Evolutionary conservation across 805 yeast genomes (phyloP), one percentile per base, ranked within the genome.

Genomic region (Starmerella apis): DNA sequence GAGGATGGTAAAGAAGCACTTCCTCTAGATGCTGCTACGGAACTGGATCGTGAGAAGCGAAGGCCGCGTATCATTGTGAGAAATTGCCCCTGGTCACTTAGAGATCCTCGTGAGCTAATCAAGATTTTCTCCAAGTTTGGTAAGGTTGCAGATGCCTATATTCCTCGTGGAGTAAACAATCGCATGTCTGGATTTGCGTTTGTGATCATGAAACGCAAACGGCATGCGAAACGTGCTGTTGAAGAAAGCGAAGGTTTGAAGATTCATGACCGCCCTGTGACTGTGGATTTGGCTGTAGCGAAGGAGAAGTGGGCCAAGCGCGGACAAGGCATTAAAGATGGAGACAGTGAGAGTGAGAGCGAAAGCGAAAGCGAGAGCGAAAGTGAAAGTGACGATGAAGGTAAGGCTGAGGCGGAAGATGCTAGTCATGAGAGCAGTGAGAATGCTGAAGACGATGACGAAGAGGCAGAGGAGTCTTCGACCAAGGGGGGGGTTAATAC

Each of bases 71-170:
- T 92, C 51, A 87, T 92, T 58, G 73, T 92, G 33, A 76, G 98
- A 63, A 92, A 92, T 64, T 75, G 92, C 66, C 98, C 98, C 11
- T 92, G 98, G 98, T 81, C 95, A 14, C 80, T 92, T 42, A 79
- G 90, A 63, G 79, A 81, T 53, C 81, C 94, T 4, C 78, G 78
- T 4, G 79, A 77, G 49, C 71, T 92, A 60, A 80, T 76, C 61
- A 80, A 80, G 58, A 61, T 79, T 7, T 92, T 92, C 63, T 68
- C 74, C 50, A 79, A 78, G 61, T 92, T 70, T 63, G 98, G 98
- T 46, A 81, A 83, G 25, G 95, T 92, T 31, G 78, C 77, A 23
- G 95, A 87, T 61, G 94, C 90, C 0, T 78, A 79, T 58, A 86
- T 92, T 57, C 98, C 98, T 43, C 78, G 85, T 61, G 86, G 84